phyloP scores from a whole-genome alignment of 164 flowering plant species.

The Stephania yunnanensis region DNA sequence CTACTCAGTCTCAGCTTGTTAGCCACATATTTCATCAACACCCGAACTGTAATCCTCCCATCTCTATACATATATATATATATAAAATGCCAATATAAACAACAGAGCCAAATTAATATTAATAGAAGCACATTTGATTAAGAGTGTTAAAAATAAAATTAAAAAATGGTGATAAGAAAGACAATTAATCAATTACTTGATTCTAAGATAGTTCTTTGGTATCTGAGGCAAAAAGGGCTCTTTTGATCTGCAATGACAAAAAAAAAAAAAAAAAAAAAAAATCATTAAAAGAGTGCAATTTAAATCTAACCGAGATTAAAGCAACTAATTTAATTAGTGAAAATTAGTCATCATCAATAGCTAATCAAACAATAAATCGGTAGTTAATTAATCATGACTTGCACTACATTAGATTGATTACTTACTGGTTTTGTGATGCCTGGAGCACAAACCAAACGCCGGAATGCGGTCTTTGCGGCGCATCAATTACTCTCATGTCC shows the following conservation, averaged over 20 bases:
- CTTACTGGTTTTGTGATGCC: constrained; percentile 84
- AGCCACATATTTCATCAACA: constrained; percentile 82
- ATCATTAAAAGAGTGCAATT: constrained; percentile 6
- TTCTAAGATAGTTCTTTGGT: constrained; percentile 85
- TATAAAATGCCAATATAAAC: neutral
- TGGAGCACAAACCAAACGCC: constrained; percentile 89
- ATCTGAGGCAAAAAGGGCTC: constrained; percentile 92
- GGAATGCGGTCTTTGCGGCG: constrained; percentile 67
- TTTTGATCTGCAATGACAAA: constrained; percentile 44
- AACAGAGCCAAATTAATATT: neutral
- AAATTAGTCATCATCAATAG: neutral
- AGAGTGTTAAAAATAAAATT: neutral
- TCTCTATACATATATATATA: constrained; percentile 47
- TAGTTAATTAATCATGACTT: neutral
- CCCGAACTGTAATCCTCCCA: constrained; percentile 77
- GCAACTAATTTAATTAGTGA: neutral
- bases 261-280: neutral
- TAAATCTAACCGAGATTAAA: constrained; percentile 5
- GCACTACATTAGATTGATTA: neutral
- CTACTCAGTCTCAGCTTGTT: constrained; percentile 77
- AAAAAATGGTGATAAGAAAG: neutral
- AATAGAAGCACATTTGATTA: neutral
- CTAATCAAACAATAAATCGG: neutral
- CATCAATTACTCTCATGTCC: constrained; percentile 43
- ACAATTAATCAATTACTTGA: constrained; percentile 50